Percentiles rank a stretch among this genome's conserved stretches.
Conservation (phyloP, 1,139 yeast species). For the Kodamaea suecica region DNA sequence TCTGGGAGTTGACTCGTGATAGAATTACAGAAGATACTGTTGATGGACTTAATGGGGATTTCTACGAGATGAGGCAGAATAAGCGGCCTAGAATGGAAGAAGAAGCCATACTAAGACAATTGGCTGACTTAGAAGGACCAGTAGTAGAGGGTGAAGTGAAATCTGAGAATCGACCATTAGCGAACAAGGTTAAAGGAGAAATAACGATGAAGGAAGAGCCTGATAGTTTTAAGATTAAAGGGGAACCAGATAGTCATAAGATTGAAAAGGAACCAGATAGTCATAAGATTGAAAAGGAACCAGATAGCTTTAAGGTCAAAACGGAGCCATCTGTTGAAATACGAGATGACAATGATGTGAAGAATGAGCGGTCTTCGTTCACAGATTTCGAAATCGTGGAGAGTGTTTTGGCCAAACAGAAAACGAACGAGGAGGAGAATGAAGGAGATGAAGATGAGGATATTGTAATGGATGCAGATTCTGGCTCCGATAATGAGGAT, state of each 20-base stretch:
- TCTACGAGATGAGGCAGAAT: slow-evolving; percentile 15
- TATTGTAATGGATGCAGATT: slow-evolving; percentile 5
- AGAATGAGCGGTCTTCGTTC: not conserved
- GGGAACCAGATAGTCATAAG: not conserved
- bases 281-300: slow-evolving; percentile 1
- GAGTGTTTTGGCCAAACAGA: slow-evolving; percentile 2
- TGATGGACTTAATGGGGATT: slow-evolving; percentile 24
- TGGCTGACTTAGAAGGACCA: not conserved
- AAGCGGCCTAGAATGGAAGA: not conserved
- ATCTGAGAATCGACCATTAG: no score
- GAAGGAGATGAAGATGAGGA: slow-evolving; percentile 9
- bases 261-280: slow-evolving; percentile 2
- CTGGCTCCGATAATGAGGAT: slow-evolving; percentile 5
- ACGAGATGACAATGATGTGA: slow-evolving; percentile 1
- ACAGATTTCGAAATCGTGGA: slow-evolving; percentile 4
- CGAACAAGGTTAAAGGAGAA: no score
- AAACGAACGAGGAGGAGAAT: slow-evolving; percentile 4
- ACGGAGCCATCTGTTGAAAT: slow-evolving; percentile 1
- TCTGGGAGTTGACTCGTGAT: slow-evolving; percentile 28
- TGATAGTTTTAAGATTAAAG: not conserved
- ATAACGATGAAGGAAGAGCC: slow-evolving; percentile 1
- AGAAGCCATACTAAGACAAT: no score
- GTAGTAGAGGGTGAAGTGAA: slow-evolving; percentile 4
- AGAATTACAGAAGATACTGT: slow-evolving; percentile 6
- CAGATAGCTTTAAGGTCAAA: slow-evolving; percentile 3